Conservation (phyloP, 306 rosid species). For the Cicer bijugum region DNA sequence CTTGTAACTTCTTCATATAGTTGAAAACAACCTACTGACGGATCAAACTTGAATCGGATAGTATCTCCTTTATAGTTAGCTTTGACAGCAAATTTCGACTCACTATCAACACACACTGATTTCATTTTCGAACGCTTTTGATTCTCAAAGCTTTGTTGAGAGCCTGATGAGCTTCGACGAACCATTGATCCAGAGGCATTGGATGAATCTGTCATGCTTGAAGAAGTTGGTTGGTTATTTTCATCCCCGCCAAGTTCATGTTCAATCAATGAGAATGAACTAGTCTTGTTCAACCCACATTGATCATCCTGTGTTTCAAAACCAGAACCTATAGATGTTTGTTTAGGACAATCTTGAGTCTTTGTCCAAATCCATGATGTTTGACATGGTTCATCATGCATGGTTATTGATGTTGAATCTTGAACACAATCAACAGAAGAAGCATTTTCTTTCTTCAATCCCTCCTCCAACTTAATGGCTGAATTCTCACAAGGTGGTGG, state of each 20-base stretch:
- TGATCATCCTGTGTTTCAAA: slow-evolving; percentile 40
- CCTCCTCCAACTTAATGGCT: slow-evolving; percentile 57
- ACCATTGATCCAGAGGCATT: slow-evolving; percentile 56
- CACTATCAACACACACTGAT: slow-evolving; percentile 51
- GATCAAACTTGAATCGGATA: slow-evolving; percentile 80
- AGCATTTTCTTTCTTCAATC: slow-evolving; percentile 46
- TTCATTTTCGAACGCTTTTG: slow-evolving; percentile 51
- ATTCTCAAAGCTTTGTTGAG: slow-evolving; percentile 72
- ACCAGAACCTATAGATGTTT: slow-evolving; percentile 45
- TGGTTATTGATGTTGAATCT: slow-evolving; percentile 52
- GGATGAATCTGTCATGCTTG: slow-evolving; percentile 77
- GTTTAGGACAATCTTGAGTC: slow-evolving; percentile 44
- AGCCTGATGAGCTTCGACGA: slow-evolving; percentile 67
- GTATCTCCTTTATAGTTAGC: slow-evolving; percentile 77
- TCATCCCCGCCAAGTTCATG: slow-evolving; percentile 50
- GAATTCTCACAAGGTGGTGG: slow-evolving; percentile 44
- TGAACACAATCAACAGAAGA: slow-evolving; percentile 48
- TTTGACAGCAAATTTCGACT: slow-evolving; percentile 70
- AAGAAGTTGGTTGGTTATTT: slow-evolving; percentile 60
- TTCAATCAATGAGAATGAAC: slow-evolving; percentile 60
- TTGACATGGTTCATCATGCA: slow-evolving; percentile 50
- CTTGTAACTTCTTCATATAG: slow-evolving; percentile 78
- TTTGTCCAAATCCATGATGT: slow-evolving; percentile 40
- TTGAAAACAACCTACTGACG: slow-evolving; percentile 66
- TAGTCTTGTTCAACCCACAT: slow-evolving; percentile 40